Evolutionary conservation across 306 rosid genomes (phyloP).

Genomic region (Vicia villosa): DNA sequence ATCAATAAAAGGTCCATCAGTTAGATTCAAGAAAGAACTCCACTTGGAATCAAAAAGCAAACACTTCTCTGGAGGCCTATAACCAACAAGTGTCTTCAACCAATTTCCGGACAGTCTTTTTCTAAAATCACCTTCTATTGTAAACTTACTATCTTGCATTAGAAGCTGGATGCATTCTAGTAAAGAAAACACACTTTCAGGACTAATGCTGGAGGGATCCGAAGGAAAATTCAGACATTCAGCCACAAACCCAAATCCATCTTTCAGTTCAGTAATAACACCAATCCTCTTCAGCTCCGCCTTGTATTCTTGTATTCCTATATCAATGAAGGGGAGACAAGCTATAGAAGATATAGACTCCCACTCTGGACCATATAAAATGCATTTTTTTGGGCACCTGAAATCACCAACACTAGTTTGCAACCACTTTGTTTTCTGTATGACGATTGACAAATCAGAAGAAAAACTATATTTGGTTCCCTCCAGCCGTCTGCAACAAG

Average conservation of each 20-base stretch:
- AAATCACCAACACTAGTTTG: slow-evolving; percentile 47
- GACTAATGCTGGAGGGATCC: background rate
- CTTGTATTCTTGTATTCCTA: slow-evolving; percentile 42
- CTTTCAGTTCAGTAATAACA: slow-evolving; percentile 39
- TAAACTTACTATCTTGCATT: background rate
- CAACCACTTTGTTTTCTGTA: slow-evolving; percentile 53
- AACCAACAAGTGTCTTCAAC: too few relatives aligned
- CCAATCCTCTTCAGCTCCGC: slow-evolving; percentile 61
- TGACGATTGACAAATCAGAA: slow-evolving; percentile 22
- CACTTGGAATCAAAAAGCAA: too few relatives aligned
- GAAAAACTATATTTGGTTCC: slow-evolving; percentile 35
- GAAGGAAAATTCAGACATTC: background rate
- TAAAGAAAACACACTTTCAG: background rate
- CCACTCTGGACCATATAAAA: slow-evolving; percentile 44
- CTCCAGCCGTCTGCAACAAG: slow-evolving; percentile 44
- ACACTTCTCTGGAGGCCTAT: too few relatives aligned
- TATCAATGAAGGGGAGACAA: slow-evolving; percentile 68
- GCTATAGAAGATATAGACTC: slow-evolving; percentile 54
- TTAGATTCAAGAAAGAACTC: too few relatives aligned
- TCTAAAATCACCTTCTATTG: too few relatives aligned
- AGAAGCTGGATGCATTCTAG: slow-evolving; percentile 45
- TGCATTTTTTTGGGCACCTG: background rate
- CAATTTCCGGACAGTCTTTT: too few relatives aligned
- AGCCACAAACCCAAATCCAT: background rate
- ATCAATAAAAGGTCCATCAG: too few relatives aligned